Conservation (phyloP, 2,329 filamentous ascomycete species). For the Beauveria sp. region DNA sequence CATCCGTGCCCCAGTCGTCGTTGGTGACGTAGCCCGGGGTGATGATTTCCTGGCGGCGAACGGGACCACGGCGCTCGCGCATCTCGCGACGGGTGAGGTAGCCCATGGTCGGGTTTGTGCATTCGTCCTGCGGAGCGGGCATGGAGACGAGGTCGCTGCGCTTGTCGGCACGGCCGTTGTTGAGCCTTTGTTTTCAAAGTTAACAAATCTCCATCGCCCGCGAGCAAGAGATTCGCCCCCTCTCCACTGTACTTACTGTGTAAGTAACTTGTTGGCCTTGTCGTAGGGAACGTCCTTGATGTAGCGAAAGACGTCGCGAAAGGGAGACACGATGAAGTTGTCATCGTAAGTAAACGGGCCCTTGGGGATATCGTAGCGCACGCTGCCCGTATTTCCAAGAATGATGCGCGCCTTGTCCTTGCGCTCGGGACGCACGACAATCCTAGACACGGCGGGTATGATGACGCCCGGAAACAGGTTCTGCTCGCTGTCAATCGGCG, state of each 20-base stretch:
- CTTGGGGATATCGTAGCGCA: slow-evolving; percentile 56
- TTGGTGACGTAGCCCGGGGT: slow-evolving; percentile 45
- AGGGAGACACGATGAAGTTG: slow-evolving; percentile 49
- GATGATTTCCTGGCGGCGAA: slow-evolving; percentile 41
- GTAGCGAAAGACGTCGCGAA: slow-evolving; percentile 45
- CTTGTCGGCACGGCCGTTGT: slow-evolving; percentile 31
- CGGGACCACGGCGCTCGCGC: slow-evolving; percentile 27
- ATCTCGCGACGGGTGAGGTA: slow-evolving; percentile 17
- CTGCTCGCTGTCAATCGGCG: slow-evolving; percentile 40
- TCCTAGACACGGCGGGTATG: slow-evolving; percentile 39
- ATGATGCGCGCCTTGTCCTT: slow-evolving; percentile 45
- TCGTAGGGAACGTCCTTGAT: slow-evolving; percentile 44
- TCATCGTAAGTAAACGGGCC: slow-evolving; percentile 52
- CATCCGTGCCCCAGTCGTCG: slow-evolving; percentile 48
- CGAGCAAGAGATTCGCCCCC: too few relatives aligned
- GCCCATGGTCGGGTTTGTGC: slow-evolving; percentile 37
- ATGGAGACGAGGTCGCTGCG: slow-evolving; percentile 29
- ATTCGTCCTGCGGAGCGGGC: slow-evolving; percentile 34
- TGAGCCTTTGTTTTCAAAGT: slow-evolving; percentile 27
- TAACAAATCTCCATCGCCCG: too few relatives aligned
- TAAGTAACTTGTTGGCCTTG: slow-evolving; percentile 29
- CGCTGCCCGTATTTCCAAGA: slow-evolving; percentile 51
- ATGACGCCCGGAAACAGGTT: slow-evolving; percentile 49
- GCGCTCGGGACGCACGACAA: slow-evolving; percentile 46
- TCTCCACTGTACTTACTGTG: slow-evolving; percentile 15